Conservation (phyloP, 768 basidiomycete species). For the Lactarius vividus region DNA sequence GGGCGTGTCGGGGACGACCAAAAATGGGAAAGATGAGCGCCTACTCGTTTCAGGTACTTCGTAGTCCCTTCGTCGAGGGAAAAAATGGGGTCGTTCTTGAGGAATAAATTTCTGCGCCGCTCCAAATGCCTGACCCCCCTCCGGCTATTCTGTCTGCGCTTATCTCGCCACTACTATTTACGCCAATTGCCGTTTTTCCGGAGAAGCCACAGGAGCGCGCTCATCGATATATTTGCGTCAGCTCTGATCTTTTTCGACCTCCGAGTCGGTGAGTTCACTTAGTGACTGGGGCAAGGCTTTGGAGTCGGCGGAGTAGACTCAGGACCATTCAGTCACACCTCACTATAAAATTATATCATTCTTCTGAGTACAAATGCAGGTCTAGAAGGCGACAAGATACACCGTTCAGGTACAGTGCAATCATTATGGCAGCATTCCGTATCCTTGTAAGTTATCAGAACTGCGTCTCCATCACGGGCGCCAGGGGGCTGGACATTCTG, state of each 20-base stretch:
- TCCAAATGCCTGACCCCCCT: constrained; percentile 20
- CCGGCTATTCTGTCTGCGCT: not conserved
- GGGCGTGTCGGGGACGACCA: constrained; percentile 42
- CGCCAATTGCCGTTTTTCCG: constrained; percentile 2
- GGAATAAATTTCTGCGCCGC: constrained; percentile 30
- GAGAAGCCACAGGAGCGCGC: not conserved
- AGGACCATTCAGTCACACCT: constrained; percentile 30
- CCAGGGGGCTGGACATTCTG: not conserved
- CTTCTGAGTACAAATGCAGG: not conserved
- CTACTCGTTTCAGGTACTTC: not conserved
- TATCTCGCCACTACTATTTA: not conserved
- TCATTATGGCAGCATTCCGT: not conserved
- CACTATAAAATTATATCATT: constrained; percentile 4
- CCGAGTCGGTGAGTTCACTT: not conserved
- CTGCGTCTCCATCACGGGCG: not conserved
- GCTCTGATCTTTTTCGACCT: not conserved
- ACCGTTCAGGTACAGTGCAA: not conserved
- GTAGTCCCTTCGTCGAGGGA: constrained; percentile 36
- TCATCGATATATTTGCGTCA: constrained; percentile 21
- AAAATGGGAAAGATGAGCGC: constrained; percentile 34
- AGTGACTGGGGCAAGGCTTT: not conserved
- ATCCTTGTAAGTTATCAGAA: not conserved
- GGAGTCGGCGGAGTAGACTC: not conserved
- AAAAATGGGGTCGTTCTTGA: constrained; percentile 16
- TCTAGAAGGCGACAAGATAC: not conserved